A percentile compares a stretch with the other conserved stretches of the same genome.
phyloP scores from a whole-genome alignment of 2,329 filamentous ascomycete species.

The Paecilomyces dactylethromorphus region DNA sequence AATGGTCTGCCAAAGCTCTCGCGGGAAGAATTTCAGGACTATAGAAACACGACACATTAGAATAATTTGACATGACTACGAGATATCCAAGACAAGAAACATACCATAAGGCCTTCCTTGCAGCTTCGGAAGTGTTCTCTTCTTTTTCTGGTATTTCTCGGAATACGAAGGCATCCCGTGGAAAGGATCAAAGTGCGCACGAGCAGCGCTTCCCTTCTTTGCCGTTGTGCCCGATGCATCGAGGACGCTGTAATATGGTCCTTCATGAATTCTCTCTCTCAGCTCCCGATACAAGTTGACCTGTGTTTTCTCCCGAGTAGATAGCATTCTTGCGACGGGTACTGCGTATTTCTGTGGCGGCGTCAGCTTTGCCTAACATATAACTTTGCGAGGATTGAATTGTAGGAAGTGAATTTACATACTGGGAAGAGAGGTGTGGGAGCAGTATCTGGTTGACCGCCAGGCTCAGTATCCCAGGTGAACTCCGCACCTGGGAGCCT shows the following conservation, averaged over 20 bases:
- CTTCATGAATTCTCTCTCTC: slow-evolving; percentile 51
- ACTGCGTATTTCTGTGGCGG: slow-evolving; percentile 29
- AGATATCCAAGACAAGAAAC: slow-evolving; percentile 16
- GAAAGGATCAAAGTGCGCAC: slow-evolving; percentile 54
- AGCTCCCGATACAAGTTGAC: slow-evolving; percentile 47
- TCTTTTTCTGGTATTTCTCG: slow-evolving; percentile 51
- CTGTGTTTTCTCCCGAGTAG: slow-evolving; percentile 38
- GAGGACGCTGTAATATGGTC: slow-evolving; percentile 53
- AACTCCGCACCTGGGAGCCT: slow-evolving; percentile 36
- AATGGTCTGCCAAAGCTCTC: slow-evolving; percentile 51
- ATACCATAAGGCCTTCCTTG: slow-evolving; percentile 49
- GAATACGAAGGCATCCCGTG: slow-evolving; percentile 56
- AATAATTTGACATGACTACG: not conserved
- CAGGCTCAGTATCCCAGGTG: slow-evolving; percentile 33
- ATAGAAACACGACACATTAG: slow-evolving; percentile 1
- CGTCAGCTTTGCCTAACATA: not conserved
- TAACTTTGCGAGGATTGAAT: not conserved
- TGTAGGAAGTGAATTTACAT: slow-evolving; percentile 10
- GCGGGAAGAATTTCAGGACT: slow-evolving; percentile 54
- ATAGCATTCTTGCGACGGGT: slow-evolving; percentile 25
- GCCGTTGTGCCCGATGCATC: slow-evolving; percentile 31
- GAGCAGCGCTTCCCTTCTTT: slow-evolving; percentile 37
- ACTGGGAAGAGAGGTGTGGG: slow-evolving; percentile 44
- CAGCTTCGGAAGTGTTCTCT: slow-evolving; percentile 49
- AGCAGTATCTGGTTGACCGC: slow-evolving; percentile 35